Percentiles rank a stretch among this genome's conserved stretches.
phyloP scores from a whole-genome alignment of 1,284 basidiomycete genomes.

The Neolentinus lepideus region DNA sequence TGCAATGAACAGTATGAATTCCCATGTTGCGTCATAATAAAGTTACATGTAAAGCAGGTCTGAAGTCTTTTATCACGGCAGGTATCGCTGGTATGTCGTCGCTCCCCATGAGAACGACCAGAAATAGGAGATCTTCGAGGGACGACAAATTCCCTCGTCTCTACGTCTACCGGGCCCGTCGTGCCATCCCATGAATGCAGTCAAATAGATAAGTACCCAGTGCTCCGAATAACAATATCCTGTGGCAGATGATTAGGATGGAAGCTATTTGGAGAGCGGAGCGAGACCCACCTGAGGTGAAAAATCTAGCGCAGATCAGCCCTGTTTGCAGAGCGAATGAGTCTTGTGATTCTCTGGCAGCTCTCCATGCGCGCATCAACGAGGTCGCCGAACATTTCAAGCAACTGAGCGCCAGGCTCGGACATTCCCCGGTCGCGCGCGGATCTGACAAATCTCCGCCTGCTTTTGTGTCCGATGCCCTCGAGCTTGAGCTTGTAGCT shows the following conservation, averaged over 20 bases:
- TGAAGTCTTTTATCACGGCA: background rate
- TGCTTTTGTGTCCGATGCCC: conserved; percentile 26
- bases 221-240: background rate
- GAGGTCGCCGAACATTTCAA: conserved; percentile 64
- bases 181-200: background rate
- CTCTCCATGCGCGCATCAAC: conserved; percentile 70
- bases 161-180: background rate
- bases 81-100: background rate
- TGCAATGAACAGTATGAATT: background rate
- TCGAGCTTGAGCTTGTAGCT: conserved; percentile 39
- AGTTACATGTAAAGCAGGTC: background rate
- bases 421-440: conserved; percentile 5
- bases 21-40: background rate
- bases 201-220: background rate
- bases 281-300: background rate
- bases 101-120: background rate
- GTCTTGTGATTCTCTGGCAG: conserved; percentile 53
- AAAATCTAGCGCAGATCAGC: conserved; percentile 15
- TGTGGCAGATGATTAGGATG: background rate
- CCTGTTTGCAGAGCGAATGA: conserved; percentile 47
- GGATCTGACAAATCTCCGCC: conserved; percentile 14
- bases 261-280: background rate
- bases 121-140: background rate
- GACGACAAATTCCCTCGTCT: background rate
- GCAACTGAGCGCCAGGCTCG: conserved; percentile 43